These are phyloP conservation scores for Capsicum chinense DNA, from an alignment of 257 asterid species.

Conservation along the genomic window DNA sequence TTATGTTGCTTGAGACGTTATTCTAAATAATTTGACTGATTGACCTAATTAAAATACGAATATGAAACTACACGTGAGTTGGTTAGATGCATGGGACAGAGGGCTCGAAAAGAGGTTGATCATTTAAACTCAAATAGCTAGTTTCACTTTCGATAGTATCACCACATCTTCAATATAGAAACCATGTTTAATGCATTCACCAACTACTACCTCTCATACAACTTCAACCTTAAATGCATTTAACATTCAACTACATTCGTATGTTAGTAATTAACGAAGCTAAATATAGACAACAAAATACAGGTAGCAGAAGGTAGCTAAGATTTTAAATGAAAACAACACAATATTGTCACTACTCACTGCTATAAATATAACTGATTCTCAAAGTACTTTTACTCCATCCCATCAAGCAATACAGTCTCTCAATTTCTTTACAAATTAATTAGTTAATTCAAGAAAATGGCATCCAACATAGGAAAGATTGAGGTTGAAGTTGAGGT, in stretches of 20 bases:
- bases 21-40: too few species aligned
- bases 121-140: too few species aligned
- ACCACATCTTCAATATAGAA: background rate
- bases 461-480: slow-evolving; percentile 55
- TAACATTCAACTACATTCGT: slow-evolving; percentile 14
- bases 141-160: too few species aligned
- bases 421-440: background rate
- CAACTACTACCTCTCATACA: slow-evolving; percentile 14
- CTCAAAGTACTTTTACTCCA: background rate
- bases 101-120: too few species aligned
- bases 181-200: slow-evolving; percentile 25
- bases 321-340: slow-evolving; percentile 24
- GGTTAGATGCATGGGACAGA: too few species aligned
- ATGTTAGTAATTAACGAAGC: slow-evolving; percentile 4
- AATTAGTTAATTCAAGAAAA: background rate
- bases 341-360: background rate
- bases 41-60: too few species aligned
- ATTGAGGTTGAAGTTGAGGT: slow-evolving; percentile 69
- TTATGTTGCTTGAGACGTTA: too few species aligned
- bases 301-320: slow-evolving; percentile 31
- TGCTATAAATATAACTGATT: slow-evolving; percentile 17
- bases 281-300: slow-evolving; percentile 7
- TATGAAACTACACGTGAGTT: too few species aligned
- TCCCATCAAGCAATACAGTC: background rate
- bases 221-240: slow-evolving; percentile 10